Evolutionary conservation across 805 yeast species (phyloP).

Genomic region (Alloascoidea hylecoeti): DNA sequence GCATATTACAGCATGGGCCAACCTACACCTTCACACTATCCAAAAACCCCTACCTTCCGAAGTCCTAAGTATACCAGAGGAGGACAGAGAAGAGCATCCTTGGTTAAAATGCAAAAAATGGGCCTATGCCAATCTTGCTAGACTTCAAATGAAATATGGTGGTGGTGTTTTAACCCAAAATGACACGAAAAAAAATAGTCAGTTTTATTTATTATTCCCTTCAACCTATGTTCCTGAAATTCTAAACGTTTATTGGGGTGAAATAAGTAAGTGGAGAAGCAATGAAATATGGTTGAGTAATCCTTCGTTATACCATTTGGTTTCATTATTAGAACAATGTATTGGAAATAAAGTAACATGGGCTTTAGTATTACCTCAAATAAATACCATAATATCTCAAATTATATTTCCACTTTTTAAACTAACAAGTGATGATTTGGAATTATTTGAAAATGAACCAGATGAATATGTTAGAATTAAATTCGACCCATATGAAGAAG

Average conservation of each 20-base stretch:
- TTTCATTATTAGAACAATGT: conserved; percentile 49
- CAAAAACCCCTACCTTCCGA: conserved; percentile 42
- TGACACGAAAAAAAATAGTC: conserved; percentile 37
- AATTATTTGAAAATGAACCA: conserved; percentile 75
- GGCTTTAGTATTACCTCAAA: conserved; percentile 50
- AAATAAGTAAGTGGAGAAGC: conserved; percentile 63
- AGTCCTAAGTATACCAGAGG: conserved; percentile 33
- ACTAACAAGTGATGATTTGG: conserved; percentile 53
- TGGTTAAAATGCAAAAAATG: conserved; percentile 79
- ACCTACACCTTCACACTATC: conserved; percentile 58
- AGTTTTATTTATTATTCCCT: conserved; percentile 41
- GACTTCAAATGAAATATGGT: conserved; percentile 62
- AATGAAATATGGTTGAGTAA: conserved; percentile 56
- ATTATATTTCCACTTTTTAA: conserved; percentile 67
- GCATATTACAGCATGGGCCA: conserved; percentile 51
- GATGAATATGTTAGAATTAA: conserved; percentile 71
- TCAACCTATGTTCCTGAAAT: conserved; percentile 61
- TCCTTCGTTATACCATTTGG: conserved; percentile 47
- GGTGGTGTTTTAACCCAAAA: conserved; percentile 22
- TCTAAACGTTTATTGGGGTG: conserved; percentile 44
- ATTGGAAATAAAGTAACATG: conserved; percentile 49
- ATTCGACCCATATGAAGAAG: conserved; percentile 49
- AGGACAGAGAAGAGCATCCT: conserved; percentile 35
- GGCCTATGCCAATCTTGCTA: conserved; percentile 67
- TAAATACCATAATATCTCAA: conserved; percentile 49